phyloP scores from a whole-genome alignment of 176 grass and related monocot species.

The Calamus simplicifolius region DNA sequence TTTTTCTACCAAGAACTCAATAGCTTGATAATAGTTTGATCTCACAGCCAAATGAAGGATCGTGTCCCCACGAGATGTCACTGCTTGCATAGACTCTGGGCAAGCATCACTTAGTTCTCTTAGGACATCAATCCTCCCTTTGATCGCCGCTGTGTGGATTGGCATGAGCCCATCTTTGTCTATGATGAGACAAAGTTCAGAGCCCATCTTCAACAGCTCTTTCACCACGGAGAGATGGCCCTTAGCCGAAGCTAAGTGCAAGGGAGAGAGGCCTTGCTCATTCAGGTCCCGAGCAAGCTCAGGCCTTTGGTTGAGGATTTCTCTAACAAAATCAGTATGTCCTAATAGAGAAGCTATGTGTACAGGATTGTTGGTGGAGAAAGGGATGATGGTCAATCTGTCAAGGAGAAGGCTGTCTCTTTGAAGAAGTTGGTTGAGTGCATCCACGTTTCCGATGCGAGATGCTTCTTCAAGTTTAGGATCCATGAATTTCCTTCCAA shows the following conservation, averaged over 20 bases:
- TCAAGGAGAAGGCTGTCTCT: conserved; percentile 17
- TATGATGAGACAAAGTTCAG: background rate
- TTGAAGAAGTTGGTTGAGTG: conserved; percentile 1
- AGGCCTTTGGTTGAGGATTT: background rate
- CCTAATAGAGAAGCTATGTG: conserved; percentile 13
- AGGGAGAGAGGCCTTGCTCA: conserved; percentile 1
- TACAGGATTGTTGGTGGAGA: conserved; percentile 4
- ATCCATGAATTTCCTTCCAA: too few species aligned
- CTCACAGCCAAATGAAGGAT: background rate
- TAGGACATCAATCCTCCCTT: background rate
- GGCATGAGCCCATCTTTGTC: conserved; percentile 17
- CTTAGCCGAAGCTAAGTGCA: conserved; percentile 14
- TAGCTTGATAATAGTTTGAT: background rate
- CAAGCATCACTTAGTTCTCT: conserved; percentile 4
- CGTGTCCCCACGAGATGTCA: background rate
- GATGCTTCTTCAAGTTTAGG: conserved; percentile 3
- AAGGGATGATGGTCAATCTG: background rate
- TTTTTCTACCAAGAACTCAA: background rate
- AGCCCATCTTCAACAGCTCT: conserved; percentile 13
- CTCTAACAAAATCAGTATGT: conserved; percentile 4
- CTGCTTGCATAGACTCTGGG: background rate
- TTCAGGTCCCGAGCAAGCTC: conserved; percentile 3
- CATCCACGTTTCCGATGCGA: conserved; percentile 8
- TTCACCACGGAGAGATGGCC: conserved; percentile 13
- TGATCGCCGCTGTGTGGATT: conserved; percentile 2